Evolutionary conservation across 371 early-diverging fungal genomes (phyloP).

Genomic region (Mortierella sp.): DNA sequence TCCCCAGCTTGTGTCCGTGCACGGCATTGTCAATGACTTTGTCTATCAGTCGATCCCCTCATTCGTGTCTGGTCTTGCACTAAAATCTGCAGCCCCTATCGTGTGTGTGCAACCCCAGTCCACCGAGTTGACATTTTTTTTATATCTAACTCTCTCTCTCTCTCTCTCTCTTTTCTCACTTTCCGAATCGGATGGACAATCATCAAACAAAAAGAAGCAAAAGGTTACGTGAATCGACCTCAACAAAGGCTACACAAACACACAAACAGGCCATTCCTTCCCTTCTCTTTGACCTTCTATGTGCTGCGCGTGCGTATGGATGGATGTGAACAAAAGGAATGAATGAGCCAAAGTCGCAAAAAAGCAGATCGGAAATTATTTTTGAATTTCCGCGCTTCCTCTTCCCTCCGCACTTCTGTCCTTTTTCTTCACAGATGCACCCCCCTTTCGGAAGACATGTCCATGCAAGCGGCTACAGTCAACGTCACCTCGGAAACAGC

Average conservation of each 20-base stretch:
- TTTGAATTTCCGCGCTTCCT: constrained; percentile 12
- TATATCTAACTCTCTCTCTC: not conserved
- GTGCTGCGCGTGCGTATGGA: not conserved
- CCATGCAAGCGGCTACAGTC: not conserved
- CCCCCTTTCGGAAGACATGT: constrained; percentile 11
- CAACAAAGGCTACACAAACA: not conserved
- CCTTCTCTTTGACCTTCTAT: not conserved
- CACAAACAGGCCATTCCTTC: not conserved
- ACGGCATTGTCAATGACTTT: not conserved
- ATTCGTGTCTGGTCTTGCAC: constrained; percentile 4
- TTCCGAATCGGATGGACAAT: constrained; percentile 10
- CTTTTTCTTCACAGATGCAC: no score
- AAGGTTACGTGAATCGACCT: not conserved
- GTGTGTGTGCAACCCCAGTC: constrained; percentile 18
- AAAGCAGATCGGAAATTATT: constrained; percentile 4
- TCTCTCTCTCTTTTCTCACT: not conserved
- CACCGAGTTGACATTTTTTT: constrained; percentile 21
- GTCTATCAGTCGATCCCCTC: not conserved
- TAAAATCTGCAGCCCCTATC: not conserved
- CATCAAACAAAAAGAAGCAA: not conserved
- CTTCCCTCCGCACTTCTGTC: constrained; percentile 10
- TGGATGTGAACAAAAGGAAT: no score
- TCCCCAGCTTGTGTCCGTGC: not conserved
- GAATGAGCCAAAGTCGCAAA: no score
- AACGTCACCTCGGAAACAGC: constrained; percentile 10